phyloP scores from a whole-genome alignment of 2,329 filamentous ascomycete species.

The Sporothrix brasiliensis region DNA sequence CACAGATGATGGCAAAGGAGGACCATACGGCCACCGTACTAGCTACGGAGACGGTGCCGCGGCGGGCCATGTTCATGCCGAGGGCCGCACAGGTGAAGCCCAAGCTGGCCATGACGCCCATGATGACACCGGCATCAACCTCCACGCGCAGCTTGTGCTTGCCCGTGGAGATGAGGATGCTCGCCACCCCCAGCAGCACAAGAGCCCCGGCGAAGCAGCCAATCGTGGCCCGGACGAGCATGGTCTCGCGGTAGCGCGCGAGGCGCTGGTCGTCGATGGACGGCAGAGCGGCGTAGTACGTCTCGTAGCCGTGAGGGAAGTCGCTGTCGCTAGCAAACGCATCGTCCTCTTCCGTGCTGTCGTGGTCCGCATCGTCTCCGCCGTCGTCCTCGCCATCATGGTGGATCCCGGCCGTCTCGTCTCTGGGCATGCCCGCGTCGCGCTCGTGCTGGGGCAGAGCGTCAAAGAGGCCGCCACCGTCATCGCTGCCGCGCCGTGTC shows the following conservation, averaged over 20 bases:
- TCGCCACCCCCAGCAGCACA: constrained; percentile 65
- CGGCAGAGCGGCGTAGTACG: constrained; percentile 58
- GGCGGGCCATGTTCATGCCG: constrained; percentile 59
- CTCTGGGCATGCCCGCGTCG: background rate
- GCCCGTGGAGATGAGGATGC: constrained; percentile 68
- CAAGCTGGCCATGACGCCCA: constrained; percentile 69
- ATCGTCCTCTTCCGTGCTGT: constrained; percentile 50
- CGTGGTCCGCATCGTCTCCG: constrained; percentile 38
- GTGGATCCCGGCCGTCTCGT: constrained; percentile 6
- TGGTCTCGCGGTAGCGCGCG: constrained; percentile 55
- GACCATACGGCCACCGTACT: constrained; percentile 51
- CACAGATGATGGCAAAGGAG: constrained; percentile 51
- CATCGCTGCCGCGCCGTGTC: constrained; percentile 24
- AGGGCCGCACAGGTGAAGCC: constrained; percentile 65
- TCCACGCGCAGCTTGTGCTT: constrained; percentile 68
- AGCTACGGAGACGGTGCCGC: constrained; percentile 48
- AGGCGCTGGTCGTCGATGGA: constrained; percentile 56
- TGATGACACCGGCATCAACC: constrained; percentile 71
- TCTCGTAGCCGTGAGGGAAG: constrained; percentile 55
- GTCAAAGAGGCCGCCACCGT: constrained; percentile 17
- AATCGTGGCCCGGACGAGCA: constrained; percentile 58
- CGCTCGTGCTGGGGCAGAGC: background rate
- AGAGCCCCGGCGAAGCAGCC: constrained; percentile 62
- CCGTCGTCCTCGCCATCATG: constrained; percentile 21
- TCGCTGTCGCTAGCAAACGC: constrained; percentile 47